phyloP scores from a whole-genome alignment of 306 rosid genomes.

The Rosa rugosa region DNA sequence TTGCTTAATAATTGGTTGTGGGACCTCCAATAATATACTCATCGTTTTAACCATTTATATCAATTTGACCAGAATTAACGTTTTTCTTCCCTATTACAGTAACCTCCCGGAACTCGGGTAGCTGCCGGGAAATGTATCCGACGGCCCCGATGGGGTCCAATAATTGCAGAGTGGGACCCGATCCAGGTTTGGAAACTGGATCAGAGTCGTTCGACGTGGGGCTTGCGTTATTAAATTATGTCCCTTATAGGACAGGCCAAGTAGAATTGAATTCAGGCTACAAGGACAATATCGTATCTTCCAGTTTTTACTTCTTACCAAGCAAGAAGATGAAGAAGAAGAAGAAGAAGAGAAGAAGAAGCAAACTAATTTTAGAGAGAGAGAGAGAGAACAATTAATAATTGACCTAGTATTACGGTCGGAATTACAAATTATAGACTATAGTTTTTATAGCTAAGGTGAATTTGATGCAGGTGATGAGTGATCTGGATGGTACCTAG shows the following conservation, averaged over 20 bases:
- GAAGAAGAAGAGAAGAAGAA: background rate
- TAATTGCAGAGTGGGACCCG: conserved; percentile 28
- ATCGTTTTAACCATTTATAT: conserved; percentile 2
- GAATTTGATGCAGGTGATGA: background rate
- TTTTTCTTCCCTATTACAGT: background rate
- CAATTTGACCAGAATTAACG: background rate
- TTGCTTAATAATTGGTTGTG: conserved; percentile 22
- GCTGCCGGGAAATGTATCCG: background rate
- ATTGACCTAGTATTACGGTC: background rate
- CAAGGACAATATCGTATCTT: background rate
- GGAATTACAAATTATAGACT: background rate
- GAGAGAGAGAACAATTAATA: background rate
- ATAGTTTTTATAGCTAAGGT: background rate
- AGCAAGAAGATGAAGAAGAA: background rate
- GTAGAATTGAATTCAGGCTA: background rate
- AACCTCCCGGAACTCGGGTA: background rate
- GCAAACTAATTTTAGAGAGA: background rate
- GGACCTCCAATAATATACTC: conserved; percentile 24
- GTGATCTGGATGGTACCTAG: conserved; percentile 39
- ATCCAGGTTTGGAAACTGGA: conserved; percentile 9
- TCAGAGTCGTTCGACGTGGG: conserved; percentile 29
- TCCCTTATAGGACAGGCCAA: background rate
- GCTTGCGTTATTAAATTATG: conserved; percentile 2
- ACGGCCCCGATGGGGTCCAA: conserved; percentile 27
- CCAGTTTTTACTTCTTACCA: background rate